These are phyloP conservation scores for Debaryomyces singareniensis DNA, from an alignment of 1,139 yeast genomes.

Conservation along the genomic window DNA sequence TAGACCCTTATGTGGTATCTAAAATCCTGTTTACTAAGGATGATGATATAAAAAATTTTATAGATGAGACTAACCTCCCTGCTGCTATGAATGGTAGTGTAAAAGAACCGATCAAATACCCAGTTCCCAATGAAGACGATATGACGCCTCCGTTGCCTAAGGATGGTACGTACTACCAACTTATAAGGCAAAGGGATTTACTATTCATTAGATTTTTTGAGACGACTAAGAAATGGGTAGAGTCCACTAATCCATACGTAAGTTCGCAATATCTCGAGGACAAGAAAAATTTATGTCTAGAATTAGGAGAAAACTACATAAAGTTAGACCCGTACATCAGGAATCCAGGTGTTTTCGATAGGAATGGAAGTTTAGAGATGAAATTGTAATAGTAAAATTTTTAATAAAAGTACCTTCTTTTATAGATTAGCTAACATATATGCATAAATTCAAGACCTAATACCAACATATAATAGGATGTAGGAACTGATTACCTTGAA, in stretches of 20 bases:
- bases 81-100: conserved; percentile 37
- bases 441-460: no score
- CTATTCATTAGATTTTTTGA: conserved; percentile 25
- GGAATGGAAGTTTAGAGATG: conserved; percentile 17
- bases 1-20: conserved; percentile 40
- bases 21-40: conserved; percentile 40
- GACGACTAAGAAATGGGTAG: conserved; percentile 36
- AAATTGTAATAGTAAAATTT: neutral
- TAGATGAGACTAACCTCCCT: conserved; percentile 32
- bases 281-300: conserved; percentile 24
- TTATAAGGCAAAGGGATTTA: conserved; percentile 28
- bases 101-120: conserved; percentile 20
- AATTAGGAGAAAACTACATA: conserved; percentile 28
- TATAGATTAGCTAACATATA: no score
- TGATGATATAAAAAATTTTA: conserved; percentile 20
- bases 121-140: conserved; percentile 24
- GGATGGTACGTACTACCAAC: conserved; percentile 22
- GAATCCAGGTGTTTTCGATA: conserved; percentile 33
- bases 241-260: conserved; percentile 33
- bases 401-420: neutral
- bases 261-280: conserved; percentile 35
- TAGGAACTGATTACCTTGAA: no score
- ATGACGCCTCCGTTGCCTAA: conserved; percentile 25
- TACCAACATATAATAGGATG: no score
- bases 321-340: conserved; percentile 37